Evolutionary conservation across 2,329 filamentous ascomycete species (phyloP).

Genomic region (Diaporthe vaccinii): DNA sequence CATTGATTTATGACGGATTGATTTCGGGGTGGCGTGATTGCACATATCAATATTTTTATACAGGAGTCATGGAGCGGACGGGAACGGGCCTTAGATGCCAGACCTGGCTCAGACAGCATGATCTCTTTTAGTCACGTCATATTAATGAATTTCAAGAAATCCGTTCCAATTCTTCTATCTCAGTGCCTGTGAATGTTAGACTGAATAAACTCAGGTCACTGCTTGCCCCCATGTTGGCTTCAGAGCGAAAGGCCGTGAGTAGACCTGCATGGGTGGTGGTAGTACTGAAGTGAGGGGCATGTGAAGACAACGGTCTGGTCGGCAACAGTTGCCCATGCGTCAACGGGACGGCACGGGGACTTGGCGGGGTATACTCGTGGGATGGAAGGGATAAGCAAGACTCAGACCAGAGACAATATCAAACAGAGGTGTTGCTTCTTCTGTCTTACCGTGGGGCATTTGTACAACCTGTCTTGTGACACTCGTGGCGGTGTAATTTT

Average conservation of each 20-base stretch:
- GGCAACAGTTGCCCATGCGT: background rate
- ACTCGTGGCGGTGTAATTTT: background rate
- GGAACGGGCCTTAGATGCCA: constrained; percentile 20
- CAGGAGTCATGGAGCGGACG: constrained; percentile 18
- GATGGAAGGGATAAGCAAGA: background rate
- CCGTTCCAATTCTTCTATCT: background rate
- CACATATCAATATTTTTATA: constrained; percentile 9
- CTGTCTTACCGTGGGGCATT: background rate
- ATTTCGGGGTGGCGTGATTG: constrained; percentile 28
- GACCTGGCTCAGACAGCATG: constrained; percentile 20
- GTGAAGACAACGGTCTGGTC: background rate
- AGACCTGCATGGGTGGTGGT: no score
- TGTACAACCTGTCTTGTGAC: background rate
- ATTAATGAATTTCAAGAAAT: background rate
- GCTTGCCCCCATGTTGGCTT: no score
- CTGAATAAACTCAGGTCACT: background rate
- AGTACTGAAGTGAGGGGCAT: no score
- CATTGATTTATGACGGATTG: constrained; percentile 24
- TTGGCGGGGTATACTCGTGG: constrained; percentile 6
- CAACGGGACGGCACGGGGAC: constrained; percentile 3
- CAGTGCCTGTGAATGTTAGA: background rate
- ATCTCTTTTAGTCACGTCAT: constrained; percentile 18
- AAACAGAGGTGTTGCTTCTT: background rate
- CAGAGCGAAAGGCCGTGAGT: no score
- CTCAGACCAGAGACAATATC: background rate